Percentiles rank a stretch among this genome's conserved stretches.
These are phyloP conservation scores for Herpotrichia juniperi DNA, from an alignment of 2,329 filamentous ascomycete genomes.

Conservation along the genomic window DNA sequence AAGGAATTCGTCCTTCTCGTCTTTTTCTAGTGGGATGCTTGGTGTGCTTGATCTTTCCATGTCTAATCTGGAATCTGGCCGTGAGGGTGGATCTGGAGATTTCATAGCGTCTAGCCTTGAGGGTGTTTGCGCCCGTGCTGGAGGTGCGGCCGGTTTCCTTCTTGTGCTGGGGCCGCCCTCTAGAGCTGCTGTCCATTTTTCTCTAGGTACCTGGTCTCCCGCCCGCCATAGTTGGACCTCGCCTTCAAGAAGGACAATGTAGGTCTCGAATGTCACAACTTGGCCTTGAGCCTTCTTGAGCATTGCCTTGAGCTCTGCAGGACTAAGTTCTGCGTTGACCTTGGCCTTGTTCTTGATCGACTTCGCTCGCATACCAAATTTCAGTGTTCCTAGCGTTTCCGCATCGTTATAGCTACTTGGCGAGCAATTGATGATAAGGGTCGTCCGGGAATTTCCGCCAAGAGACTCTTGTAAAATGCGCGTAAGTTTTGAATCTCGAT, in stretches of 20 bases:
- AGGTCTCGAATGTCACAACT: slow-evolving; percentile 85
- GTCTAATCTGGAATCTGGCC: slow-evolving; percentile 70
- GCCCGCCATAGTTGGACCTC: slow-evolving; percentile 88
- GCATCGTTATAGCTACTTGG: slow-evolving; percentile 97
- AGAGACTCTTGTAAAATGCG: slow-evolving; percentile 96
- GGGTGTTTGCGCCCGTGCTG: slow-evolving; percentile 65
- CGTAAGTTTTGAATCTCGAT: slow-evolving; percentile 97
- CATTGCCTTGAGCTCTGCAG: slow-evolving; percentile 89
- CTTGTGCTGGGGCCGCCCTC: slow-evolving; percentile 59
- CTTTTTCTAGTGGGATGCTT: slow-evolving; percentile 87
- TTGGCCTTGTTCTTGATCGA: slow-evolving; percentile 99
- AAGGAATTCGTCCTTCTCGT: slow-evolving; percentile 95
- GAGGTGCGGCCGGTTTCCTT: slow-evolving; percentile 56
- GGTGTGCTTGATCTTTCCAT: slow-evolving; percentile 84
- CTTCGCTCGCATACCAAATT: slow-evolving; percentile 96
- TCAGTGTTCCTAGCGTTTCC: slow-evolving; percentile 88
- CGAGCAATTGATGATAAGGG: slow-evolving; percentile 98
- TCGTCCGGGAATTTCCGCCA: slow-evolving; percentile 97
- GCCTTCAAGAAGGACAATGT: slow-evolving; percentile 80
- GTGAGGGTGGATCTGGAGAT: slow-evolving; percentile 48
- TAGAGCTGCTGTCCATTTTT: slow-evolving; percentile 79
- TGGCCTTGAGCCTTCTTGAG: slow-evolving; percentile 92
- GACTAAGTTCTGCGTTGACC: slow-evolving; percentile 97
- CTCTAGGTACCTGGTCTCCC: slow-evolving; percentile 86
- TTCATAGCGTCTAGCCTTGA: slow-evolving; percentile 60